These are phyloP conservation scores for Pyrenula massariospora DNA, from an alignment of 495 filamentous ascomycete species.

Conservation along the genomic window DNA sequence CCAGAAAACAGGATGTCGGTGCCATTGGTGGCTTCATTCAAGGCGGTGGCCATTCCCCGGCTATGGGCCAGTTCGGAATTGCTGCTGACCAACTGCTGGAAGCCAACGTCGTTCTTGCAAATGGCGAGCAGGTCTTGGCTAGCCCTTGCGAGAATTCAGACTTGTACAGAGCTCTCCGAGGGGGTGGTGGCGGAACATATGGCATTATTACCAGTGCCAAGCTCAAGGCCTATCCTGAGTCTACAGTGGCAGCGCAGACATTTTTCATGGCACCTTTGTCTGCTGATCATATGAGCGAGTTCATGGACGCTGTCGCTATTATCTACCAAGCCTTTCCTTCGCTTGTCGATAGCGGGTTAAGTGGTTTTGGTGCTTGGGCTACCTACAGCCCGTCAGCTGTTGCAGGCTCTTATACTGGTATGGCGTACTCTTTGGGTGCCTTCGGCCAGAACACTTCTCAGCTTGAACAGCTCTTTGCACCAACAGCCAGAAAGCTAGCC, in stretches of 20 bases:
- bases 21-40: slow-evolving; percentile 24
- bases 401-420: slow-evolving; percentile 18
- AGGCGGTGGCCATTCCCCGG: slow-evolving; percentile 24
- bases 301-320: slow-evolving; percentile 14
- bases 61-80: slow-evolving; percentile 18
- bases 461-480: slow-evolving; percentile 13
- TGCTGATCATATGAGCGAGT: slow-evolving; percentile 5
- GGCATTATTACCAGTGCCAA: slow-evolving; percentile 26
- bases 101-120: slow-evolving; percentile 40
- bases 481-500: slow-evolving; percentile 10
- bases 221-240: slow-evolving; percentile 23
- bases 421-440: slow-evolving; percentile 18
- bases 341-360: slow-evolving; percentile 12
- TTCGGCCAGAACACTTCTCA: slow-evolving; percentile 14
- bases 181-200: slow-evolving; percentile 30
- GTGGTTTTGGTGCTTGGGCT: slow-evolving; percentile 24
- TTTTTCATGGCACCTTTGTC: slow-evolving; percentile 17
- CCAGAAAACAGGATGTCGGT: slow-evolving; percentile 5
- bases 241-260: slow-evolving; percentile 21
- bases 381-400: slow-evolving; percentile 10
- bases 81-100: slow-evolving; percentile 31
- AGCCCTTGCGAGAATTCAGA: slow-evolving; percentile 38
- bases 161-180: slow-evolving; percentile 49
- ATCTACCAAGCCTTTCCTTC: slow-evolving; percentile 11
- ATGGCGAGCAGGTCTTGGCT: slow-evolving; percentile 39